Base-by-base conservation (phyloP, 345 rosid genomes). In the Alliaria petiolata region DNA sequence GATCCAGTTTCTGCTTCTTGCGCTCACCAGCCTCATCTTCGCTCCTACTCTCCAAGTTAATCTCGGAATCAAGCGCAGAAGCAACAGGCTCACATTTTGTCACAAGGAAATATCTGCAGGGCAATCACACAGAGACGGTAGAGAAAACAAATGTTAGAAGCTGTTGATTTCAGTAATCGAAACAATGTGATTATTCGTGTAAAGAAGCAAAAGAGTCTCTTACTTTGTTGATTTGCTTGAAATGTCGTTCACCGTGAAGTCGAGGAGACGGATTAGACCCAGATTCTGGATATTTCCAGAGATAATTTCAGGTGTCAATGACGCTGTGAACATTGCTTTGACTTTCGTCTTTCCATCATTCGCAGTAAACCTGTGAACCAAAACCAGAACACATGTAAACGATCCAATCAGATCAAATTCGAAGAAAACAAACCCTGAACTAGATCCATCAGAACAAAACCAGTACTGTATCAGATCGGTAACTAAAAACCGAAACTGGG, bases 191-290 rank as follows among this genome's bases (percentile, higher is more conserved):
- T 8, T 53, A 26, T n/a, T 1, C 15, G 8, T 28, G 11, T 4
- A 34, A 46, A 13, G 13, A 20, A 6, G 14, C 14, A 13, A 42
- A 16, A n/a, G 1, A 14, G 6, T 0, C 2, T 2, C 36, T 68
- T 80, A 91, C 96, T 91, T 89, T 51, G 89, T 95, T 5, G 91
- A 69, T 80, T 91, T 93, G 80, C 79, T 81, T n/a, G 98, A 84
- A 28, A 93, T 85, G 22, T 93, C 98, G 16, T 91, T 93, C 67
- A 91, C 87, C 0, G 92, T 76, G 59, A 87, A 93, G 68, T 91
- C 90, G 0, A 85, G 67, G 72, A 93, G 84, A 1, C 83, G 87
- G 12, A 93, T 80, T 0, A 93, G 83, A 14, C 95, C 89, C 69
- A 83, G 73, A 70, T 91, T 87, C 67, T 93, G 97, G 5, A 91